Base-by-base conservation (phyloP, 2,329 filamentous ascomycete species). In the Bimuria novae-zelandiae region DNA sequence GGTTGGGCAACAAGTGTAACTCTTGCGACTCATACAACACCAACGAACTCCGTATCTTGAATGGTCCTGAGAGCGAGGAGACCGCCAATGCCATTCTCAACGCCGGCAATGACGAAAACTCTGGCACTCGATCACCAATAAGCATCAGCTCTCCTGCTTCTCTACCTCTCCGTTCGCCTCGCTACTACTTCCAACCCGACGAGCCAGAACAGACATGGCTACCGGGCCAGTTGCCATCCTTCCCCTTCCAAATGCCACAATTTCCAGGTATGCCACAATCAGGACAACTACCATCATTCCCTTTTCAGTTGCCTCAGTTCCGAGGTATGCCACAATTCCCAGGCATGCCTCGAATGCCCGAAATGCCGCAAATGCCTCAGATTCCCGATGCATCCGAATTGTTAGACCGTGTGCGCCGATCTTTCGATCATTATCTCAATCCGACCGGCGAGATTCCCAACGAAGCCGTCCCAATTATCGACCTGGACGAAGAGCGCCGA, bases 1-100 rank as follows among this genome's bases (percentile, higher is more conserved):
- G 94, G 91, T 79, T 97, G 4, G 94, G 94, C 0, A 79, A 96
- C 40, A 96, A 96, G 74, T 99, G 94, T 70, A 86, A 79, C 42
- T 74, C 81, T 63, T 86, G 79, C 64, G 79, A 80, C 52, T 78
- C 77, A 16, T 81, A 80, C 71, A 81, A 81, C 55, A 81, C 79
- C 8, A 79, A 77, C 44, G 78, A 80, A 56, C 68, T 80, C 47
- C 74, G 76, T 0, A 74, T 78, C 0, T 64, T 79, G 12, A 76
- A 74, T 27, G 72, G 68, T 1, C 68, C 69, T 11, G 68, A 74
- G 36, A 71, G 70, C 54, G 68, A 73, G 51, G 56, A 71, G 43
- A 57, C 63, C 22, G 70, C 70, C 40, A 70, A 73, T 33, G 68
- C 68, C 1, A 56, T 73, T 30, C 46, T 70, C 22, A 61, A 68